Evolutionary conservation across 1,139 yeast species (phyloP), one percentile per base, ranked within the genome.

Genomic region (Zygoascus meyerae): DNA sequence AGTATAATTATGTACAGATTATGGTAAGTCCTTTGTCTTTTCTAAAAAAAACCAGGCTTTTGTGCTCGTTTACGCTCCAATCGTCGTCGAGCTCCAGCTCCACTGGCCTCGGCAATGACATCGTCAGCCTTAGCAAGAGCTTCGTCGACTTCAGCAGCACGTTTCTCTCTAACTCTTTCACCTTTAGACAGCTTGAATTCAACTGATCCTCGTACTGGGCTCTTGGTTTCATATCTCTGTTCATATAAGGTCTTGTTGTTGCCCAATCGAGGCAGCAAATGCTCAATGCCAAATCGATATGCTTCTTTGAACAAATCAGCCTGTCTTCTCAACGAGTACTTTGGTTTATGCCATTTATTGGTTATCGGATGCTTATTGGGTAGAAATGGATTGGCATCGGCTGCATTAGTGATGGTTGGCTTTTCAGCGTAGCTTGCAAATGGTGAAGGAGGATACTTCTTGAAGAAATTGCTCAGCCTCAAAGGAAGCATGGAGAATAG

Each of bases 231-330:
- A 64, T 82, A 86, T 66, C 86, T 87, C 53, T 86, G 95, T 58
- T 79, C 82, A 66, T 77, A 86, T 77, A 89, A 86, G 65, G 74
- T 75, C 72, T 83, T 83, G 58, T 68, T 68, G 57, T 78, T 77
- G 46, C 79, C 80, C 51, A 85, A 67, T 31, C 82, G 78, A 15
- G 97, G 98, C 62, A 92, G 72, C 52, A 87, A 71, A 50, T 84
- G 90, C 31, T 79, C 75, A 11, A 92, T 72, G 28, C 97, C 97
- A 60, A 78, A 85, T 58, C 83, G 77, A 61, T 78, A 74, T 5
- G 97, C 97, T 60, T 85, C 69, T 68, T 90, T 90, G 73, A 75
- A 89, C 47, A 92, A 69, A 57, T 83, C 96, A 17, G 94, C 81
- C 60, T 89, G 92, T 60, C 94, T 78, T 67, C 97, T 80, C 59